Percentiles rank a stretch among this genome's conserved stretches.
Evolutionary conservation across 495 filamentous ascomycete species (phyloP).

Genomic region (Lasiosphaeria miniovina): DNA sequence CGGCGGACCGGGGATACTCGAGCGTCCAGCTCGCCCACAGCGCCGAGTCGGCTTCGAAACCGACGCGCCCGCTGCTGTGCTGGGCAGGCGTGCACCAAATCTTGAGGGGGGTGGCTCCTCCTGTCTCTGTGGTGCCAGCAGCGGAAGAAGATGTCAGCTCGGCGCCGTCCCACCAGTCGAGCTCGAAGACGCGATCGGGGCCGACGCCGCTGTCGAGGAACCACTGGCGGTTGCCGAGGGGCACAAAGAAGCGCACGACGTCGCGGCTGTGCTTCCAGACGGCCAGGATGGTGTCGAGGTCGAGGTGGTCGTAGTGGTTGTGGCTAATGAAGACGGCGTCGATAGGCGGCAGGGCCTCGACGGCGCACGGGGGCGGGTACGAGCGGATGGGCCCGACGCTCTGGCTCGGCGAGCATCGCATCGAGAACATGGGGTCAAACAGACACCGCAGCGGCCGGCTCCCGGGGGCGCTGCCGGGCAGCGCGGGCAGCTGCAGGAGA

Average conservation of each 20-base stretch:
- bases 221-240: slow-evolving; percentile 36
- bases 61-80: slow-evolving; percentile 41
- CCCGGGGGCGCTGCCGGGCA: background rate
- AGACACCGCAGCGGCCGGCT: slow-evolving; percentile 32
- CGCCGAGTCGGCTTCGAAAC: slow-evolving; percentile 29
- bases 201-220: slow-evolving; percentile 40
- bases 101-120: slow-evolving; percentile 19
- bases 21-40: slow-evolving; percentile 58
- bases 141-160: slow-evolving; percentile 12
- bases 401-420: slow-evolving; percentile 45
- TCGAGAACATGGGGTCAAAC: slow-evolving; percentile 55
- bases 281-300: slow-evolving; percentile 37
- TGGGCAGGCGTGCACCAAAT: slow-evolving; percentile 45
- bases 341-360: slow-evolving; percentile 46
- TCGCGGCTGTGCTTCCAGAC: slow-evolving; percentile 32
- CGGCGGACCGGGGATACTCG: slow-evolving; percentile 10
- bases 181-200: slow-evolving; percentile 40
- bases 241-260: slow-evolving; percentile 43
- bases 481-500: slow-evolving; percentile 39
- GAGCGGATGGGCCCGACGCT: slow-evolving; percentile 50
- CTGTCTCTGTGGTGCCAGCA: slow-evolving; percentile 18
- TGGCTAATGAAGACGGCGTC: slow-evolving; percentile 51
- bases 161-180: slow-evolving; percentile 54
- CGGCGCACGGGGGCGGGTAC: slow-evolving; percentile 46
- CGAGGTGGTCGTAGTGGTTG: slow-evolving; percentile 55